Conservation (phyloP, 2,329 filamentous ascomycete genomes). For the Macrophomina pseudophaseolina region DNA sequence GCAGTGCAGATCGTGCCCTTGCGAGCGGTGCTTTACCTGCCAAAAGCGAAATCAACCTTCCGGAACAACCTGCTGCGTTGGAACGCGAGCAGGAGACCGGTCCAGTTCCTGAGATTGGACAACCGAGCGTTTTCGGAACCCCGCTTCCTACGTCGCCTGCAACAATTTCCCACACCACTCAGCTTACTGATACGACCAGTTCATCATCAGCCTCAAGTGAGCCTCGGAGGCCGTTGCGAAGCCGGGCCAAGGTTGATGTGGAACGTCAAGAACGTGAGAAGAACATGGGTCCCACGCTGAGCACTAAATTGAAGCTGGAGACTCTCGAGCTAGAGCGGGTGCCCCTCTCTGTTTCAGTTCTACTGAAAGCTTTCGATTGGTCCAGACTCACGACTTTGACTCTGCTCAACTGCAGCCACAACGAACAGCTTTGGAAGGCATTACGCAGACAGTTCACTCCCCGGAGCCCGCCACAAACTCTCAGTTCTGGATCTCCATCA, state of each 20-base stretch:
- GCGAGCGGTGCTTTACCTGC: conserved; percentile 12
- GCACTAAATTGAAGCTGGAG: conserved; percentile 69
- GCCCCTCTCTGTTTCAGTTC: conserved; percentile 72
- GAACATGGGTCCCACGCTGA: conserved; percentile 48
- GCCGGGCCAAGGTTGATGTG: conserved; percentile 8
- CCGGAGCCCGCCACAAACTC: conserved; percentile 34
- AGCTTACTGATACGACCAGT: not conserved
- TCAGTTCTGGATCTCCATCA: conserved; percentile 41
- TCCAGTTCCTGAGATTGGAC: conserved; percentile 8
- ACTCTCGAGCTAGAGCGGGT: conserved; percentile 77
- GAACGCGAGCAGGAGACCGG: conserved; percentile 20
- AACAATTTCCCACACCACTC: not conserved
- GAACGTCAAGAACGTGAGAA: conserved; percentile 24
- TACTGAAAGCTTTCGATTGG: conserved; percentile 77
- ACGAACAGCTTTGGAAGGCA: conserved; percentile 76
- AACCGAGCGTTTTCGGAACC: not conserved
- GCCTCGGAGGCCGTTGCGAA: conserved; percentile 15
- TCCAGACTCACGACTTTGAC: conserved; percentile 72
- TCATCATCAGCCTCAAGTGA: conserved; percentile 13
- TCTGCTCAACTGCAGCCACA: conserved; percentile 72
- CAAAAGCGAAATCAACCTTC: conserved; percentile 24
- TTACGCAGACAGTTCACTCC: conserved; percentile 62
- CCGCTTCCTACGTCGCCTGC: not conserved
- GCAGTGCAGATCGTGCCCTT: not conserved
- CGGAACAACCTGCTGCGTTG: conserved; percentile 7